Base-by-base conservation (phyloP, 2,329 filamentous ascomycete genomes). In the Exserohilum turcica region DNA sequence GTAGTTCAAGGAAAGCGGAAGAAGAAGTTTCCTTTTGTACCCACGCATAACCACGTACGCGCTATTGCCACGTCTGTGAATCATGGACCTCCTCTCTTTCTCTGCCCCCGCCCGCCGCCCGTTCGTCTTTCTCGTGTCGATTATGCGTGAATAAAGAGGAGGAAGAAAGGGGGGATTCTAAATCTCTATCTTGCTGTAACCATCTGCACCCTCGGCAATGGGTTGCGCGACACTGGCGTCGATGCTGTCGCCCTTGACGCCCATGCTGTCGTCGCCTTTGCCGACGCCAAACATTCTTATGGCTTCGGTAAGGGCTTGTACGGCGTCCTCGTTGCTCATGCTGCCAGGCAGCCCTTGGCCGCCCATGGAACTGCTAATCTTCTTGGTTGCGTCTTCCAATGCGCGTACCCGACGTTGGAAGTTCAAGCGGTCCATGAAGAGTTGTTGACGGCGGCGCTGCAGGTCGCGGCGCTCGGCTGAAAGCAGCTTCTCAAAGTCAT, bases 381-480 rank as follows among this genome's bases (percentile, higher is more conserved):
- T 77, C 72, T 81, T 83, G n/a, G 96, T 80, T 0, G 83, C 82
- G 39, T 91, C 88, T 76, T 97, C 91, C 0, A 92, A 88, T 57
- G 92, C 89, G 48, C 87, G 85, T 21, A 97, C 89, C 47, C 92
- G 85, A 75, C 89, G 89, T 79, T 94, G 92, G 79, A 97, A 96
- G 2, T 89, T 85, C 44, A 99, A 81, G 19, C 94, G 86, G 74
- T 99, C 94, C 32, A 97, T 80, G 80, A 97, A 96, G 15, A 99
- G 83, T 74, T 97, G 90, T 74, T 97, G 92, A 27, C 93, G 86
- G 35, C 90, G 91, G 52, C 92, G 86, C 76, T 99, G 94, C 18
- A 99, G 82, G 75, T 99, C 94, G 55, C 92, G 86, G 54, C 93
- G 88, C 78, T 99, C 94, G 5, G 92, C 91, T 66, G 95, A 90